Conservation (phyloP, 73 alveolate species). For the Paramecium sexaurelia region DNA sequence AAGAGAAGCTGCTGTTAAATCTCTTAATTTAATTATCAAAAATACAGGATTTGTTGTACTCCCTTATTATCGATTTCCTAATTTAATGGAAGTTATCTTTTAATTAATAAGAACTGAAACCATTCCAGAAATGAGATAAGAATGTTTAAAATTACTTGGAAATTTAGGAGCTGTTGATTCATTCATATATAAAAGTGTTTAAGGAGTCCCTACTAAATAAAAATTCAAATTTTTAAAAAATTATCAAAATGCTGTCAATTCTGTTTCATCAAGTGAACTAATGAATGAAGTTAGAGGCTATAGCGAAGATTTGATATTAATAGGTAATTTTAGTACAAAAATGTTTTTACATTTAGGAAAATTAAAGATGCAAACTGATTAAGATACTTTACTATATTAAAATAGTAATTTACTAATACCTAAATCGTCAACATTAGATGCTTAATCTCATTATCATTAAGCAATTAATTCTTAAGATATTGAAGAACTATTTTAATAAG, state of each 20-base stretch:
- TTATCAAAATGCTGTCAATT: constrained; percentile 41
- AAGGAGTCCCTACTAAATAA: constrained; percentile 55
- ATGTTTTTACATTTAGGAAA: background rate
- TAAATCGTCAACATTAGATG: constrained; percentile 1
- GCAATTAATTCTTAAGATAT: constrained; percentile 44
- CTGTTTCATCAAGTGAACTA: constrained; percentile 15
- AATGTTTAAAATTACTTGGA: constrained; percentile 62
- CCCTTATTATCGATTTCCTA: constrained; percentile 63
- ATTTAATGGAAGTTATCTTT: constrained; percentile 54
- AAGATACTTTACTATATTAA: background rate
- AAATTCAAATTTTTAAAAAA: constrained; percentile 56
- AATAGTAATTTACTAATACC: background rate
- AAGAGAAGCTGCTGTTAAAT: constrained; percentile 81
- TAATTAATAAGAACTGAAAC: constrained; percentile 59
- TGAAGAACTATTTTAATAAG: constrained; percentile 50
- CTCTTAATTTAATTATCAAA: constrained; percentile 75
- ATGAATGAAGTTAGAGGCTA: constrained; percentile 18
- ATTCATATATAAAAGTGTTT: constrained; percentile 62
- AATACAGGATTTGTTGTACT: constrained; percentile 80
- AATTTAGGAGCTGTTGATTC: constrained; percentile 67
- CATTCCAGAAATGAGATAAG: constrained; percentile 61
- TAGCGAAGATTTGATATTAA: constrained; percentile 52
- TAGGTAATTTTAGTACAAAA: constrained; percentile 54
- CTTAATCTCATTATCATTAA: constrained; percentile 38
- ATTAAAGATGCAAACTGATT: constrained; percentile 2